These are phyloP conservation scores for Lactarius akahatsu DNA, from an alignment of 768 basidiomycete genomes.

Conservation along the genomic window DNA sequence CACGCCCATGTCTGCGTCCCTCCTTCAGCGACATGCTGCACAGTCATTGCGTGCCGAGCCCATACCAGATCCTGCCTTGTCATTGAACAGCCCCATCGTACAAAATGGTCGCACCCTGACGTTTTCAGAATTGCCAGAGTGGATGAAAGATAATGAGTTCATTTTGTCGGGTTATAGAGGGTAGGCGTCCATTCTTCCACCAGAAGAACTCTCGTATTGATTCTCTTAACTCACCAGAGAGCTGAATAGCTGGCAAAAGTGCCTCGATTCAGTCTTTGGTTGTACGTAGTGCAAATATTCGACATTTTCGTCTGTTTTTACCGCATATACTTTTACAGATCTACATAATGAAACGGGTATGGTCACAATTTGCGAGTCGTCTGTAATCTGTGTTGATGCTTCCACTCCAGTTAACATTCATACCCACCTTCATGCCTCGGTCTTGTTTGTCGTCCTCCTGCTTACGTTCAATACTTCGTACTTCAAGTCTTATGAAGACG, in stretches of 20 bases:
- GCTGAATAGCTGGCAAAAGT: slow-evolving; percentile 61
- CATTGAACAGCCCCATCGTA: background rate
- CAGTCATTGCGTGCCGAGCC: slow-evolving; percentile 7
- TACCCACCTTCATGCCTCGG: slow-evolving; percentile 70
- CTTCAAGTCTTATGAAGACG: slow-evolving; percentile 49
- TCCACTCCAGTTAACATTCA: slow-evolving; percentile 73
- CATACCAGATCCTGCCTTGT: background rate
- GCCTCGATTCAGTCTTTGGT: slow-evolving; percentile 59
- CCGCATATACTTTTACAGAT: slow-evolving; percentile 43
- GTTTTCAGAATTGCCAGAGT: slow-evolving; percentile 63
- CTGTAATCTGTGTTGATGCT: slow-evolving; percentile 24
- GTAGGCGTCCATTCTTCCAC: slow-evolving; percentile 37
- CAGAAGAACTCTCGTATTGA: background rate
- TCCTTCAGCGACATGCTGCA: slow-evolving; percentile 11
- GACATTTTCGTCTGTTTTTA: slow-evolving; percentile 15
- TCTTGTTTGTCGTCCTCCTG: slow-evolving; percentile 58
- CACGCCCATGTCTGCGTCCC: slow-evolving; percentile 8
- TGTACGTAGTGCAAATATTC: slow-evolving; percentile 47
- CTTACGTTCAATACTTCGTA: slow-evolving; percentile 52
- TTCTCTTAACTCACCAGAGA: slow-evolving; percentile 40
- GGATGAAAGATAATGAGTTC: slow-evolving; percentile 74
- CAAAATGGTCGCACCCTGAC: slow-evolving; percentile 36
- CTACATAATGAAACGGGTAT: slow-evolving; percentile 77
- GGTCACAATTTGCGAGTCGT: slow-evolving; percentile 23
- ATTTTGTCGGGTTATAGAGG: slow-evolving; percentile 68